Evolutionary conservation across 345 rosid genomes (phyloP), one percentile per base, ranked within the genome.

Genomic region (Linum lewisii): DNA sequence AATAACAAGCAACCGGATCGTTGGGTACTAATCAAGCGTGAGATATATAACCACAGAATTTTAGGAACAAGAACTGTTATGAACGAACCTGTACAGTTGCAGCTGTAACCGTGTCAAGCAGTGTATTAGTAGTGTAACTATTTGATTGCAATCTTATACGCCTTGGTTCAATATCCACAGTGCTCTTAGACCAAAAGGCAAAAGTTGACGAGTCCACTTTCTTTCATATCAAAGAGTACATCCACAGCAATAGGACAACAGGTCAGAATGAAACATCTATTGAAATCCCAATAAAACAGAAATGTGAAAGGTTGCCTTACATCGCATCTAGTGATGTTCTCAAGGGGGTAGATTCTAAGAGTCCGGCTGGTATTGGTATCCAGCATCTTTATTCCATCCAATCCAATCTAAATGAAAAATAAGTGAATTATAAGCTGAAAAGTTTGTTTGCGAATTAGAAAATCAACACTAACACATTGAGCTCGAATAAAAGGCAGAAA

Each of bases 311-410:
- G 59, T 2, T 15, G 26, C 70, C 91, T 82, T 69, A 90, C 99
- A 52, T 94, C 99, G 19, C 99, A 94, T 85, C 85, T 81, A 15
- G 99, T 85, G 57, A 94, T 79, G 73, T 77, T 85, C 81, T 94
- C 99, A 7, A 90, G 87, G 45, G 99, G 87, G 74, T 94, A 94
- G 81, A 94, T 87, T 68, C 97, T 94, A 71, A 87, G 72, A 21
- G 88, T 94, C 62, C 95, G 79, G 59, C 84, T 75, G 32, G 87
- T 84, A 63, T 71, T 80, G 16, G 99, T 96, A 74, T 94, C 99
- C 62, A 94, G 96, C 97, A 94, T 94, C 2, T 87, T 87, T 24
- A 94, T 82, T 13, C 97, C 97, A 79, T 94, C 99, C 85, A 94
- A 84, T 68, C 90, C 97, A 73, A 94, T 84, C 99, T 94, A 82